These are phyloP conservation scores for Trichoderma sp. DNA, from an alignment of 2,329 filamentous ascomycete genomes.

Conservation along the genomic window DNA sequence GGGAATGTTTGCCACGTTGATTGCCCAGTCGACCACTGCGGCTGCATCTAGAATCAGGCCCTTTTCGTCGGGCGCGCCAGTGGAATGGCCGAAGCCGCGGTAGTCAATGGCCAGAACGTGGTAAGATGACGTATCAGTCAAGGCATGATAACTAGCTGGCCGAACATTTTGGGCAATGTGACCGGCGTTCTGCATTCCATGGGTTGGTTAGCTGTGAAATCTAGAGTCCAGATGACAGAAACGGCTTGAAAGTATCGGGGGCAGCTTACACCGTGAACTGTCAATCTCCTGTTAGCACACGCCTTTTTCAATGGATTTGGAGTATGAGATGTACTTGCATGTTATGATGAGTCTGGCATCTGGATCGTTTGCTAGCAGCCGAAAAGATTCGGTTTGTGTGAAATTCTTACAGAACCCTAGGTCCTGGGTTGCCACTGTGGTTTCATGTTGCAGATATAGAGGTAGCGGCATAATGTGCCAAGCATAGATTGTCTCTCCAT, in stretches of 20 bases:
- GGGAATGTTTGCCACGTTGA: constrained; percentile 61
- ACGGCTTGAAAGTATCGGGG: too few relatives aligned
- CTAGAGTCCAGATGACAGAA: constrained; percentile 14
- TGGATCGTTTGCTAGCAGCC: constrained; percentile 60
- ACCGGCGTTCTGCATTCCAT: constrained; percentile 66
- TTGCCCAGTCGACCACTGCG: constrained; percentile 69
- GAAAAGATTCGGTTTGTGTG: constrained; percentile 56
- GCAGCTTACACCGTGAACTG: constrained; percentile 62
- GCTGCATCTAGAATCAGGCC: constrained; percentile 79
- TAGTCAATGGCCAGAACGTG: constrained; percentile 91
- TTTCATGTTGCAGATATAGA: constrained; percentile 70
- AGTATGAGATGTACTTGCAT: constrained; percentile 43
- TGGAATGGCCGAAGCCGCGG: constrained; percentile 79
- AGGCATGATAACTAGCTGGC: constrained; percentile 71
- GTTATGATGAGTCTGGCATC: constrained; percentile 62
- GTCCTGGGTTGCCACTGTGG: constrained; percentile 52
- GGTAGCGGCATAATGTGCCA: constrained; percentile 88
- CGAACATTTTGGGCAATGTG: constrained; percentile 77
- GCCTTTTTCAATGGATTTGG: background rate
- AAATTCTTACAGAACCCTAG: constrained; percentile 53
- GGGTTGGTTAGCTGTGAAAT: constrained; percentile 31
- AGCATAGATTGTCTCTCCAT: constrained; percentile 75
- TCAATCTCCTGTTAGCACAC: constrained; percentile 5
- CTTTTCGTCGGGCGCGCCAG: constrained; percentile 73
- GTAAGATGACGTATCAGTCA: constrained; percentile 69